Evolutionary conservation across 2,329 filamentous ascomycete genomes (phyloP), one percentile per base, ranked within the genome.

Genomic region (Aspergillus glaucus): DNA sequence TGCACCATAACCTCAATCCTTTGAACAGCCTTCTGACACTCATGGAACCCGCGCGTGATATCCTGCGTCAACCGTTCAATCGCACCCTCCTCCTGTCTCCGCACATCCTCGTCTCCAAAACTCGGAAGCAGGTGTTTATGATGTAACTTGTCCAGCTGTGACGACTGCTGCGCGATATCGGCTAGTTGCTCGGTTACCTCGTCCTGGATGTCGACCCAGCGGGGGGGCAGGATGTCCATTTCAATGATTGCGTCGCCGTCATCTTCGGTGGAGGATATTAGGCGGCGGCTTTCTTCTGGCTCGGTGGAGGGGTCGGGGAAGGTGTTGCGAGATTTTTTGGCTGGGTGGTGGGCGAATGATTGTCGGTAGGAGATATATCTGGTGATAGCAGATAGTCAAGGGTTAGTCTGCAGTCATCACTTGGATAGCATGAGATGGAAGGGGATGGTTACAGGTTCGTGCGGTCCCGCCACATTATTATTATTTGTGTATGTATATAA

Each of bases 361-460:
- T 98, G 93, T 64, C 93, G 91, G 79, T 97, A 98, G 71, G 93
- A 97, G 69, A 98, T 93, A 71, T 94, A 98, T 68, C 92, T 95
- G 65, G 39, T 36, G 6, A 36, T 36, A 2, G 26, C 34, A 49
- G 57, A 54, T 5, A 17, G 19, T 6, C 24, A 19, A 12, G 3
- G 15, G 43, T 21, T 28, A 34, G 28, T n/a, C 8, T 30, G 37
- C 10, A 10, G 4, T 12, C 17, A 15, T 40, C 10, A 19, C 4
- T 12, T 15, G 10, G 7, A 3, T 12, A 9, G 15, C 4, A 40
- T 19, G 10, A 12, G 37, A 10, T 8, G 17, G 50, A 52, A 50
- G 49, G 45, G 54, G 52, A 36, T 51, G 44, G 81, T 62, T 83
- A 96, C 90, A 98, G 87, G 70, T 97, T 98, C 61, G 93, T 98